Conservation (phyloP, 176 grass and related monocot genomes). For the Elaeis guineensis region DNA sequence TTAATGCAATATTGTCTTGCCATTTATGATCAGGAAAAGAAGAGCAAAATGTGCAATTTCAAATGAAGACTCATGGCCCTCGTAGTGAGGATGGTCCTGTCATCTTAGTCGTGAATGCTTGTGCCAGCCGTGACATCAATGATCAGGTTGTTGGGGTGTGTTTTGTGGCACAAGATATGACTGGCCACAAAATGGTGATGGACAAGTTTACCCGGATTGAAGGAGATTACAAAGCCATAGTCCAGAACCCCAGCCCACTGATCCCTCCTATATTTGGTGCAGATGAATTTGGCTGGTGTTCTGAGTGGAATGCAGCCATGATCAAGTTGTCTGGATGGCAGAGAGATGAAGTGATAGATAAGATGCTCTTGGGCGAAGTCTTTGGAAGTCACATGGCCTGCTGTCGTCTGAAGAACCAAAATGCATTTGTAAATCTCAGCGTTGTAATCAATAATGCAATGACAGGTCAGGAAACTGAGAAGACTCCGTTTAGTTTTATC, state of each 20-base stretch:
- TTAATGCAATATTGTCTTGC: too few relatives aligned
- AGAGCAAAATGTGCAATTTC: slow-evolving; percentile 81
- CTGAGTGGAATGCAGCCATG: slow-evolving; percentile 95
- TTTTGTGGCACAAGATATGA: slow-evolving; percentile 97
- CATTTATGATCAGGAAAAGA: slow-evolving; percentile 46
- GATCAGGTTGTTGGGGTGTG: slow-evolving; percentile 76
- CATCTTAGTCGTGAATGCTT: slow-evolving; percentile 81
- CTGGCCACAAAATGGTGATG: slow-evolving; percentile 83
- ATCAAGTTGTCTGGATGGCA: slow-evolving; percentile 69
- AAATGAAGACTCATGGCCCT: slow-evolving; percentile 73
- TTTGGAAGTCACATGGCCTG: slow-evolving; percentile 54
- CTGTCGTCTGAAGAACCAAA: slow-evolving; percentile 67
- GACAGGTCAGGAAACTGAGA: slow-evolving; percentile 70
- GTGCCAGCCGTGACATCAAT: slow-evolving; percentile 70
- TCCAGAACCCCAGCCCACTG: slow-evolving; percentile 72
- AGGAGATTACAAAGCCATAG: slow-evolving; percentile 86
- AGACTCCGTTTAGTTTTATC: slow-evolving; percentile 67
- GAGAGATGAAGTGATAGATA: slow-evolving; percentile 75
- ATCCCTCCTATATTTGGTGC: slow-evolving; percentile 95
- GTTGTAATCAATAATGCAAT: slow-evolving; percentile 77
- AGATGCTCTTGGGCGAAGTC: slow-evolving; percentile 88
- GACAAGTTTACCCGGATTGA: slow-evolving; percentile 83
- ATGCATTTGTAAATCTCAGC: slow-evolving; percentile 66
- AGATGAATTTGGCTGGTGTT: slow-evolving; percentile 89
- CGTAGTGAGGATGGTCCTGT: slow-evolving; percentile 51